Evolutionary conservation across 257 asterid genomes (phyloP).

Genomic region (Scutellaria barbata): DNA sequence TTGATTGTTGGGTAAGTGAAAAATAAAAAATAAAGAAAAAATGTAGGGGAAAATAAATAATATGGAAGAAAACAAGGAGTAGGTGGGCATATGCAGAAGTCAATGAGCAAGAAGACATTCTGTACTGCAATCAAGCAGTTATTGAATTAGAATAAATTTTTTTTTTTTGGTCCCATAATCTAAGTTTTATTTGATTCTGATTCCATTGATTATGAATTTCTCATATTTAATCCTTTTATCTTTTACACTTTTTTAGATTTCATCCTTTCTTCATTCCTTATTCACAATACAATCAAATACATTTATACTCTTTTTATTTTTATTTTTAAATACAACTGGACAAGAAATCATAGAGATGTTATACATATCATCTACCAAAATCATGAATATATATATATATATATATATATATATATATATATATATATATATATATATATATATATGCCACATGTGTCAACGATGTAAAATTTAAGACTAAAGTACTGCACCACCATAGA

Average conservation of each 20-base stretch:
- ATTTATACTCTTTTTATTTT: too few species aligned
- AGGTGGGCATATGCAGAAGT: conserved; percentile 27
- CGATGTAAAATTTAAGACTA: too few species aligned
- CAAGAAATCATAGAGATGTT: too few species aligned
- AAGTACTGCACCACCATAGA: too few species aligned
- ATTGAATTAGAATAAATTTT: background rate
- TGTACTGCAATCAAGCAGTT: conserved; percentile 22
- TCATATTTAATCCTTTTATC: background rate
- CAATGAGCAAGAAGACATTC: conserved; percentile 27
- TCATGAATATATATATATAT: too few species aligned
- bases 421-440: too few species aligned
- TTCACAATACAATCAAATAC: too few species aligned
- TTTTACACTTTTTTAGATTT: background rate
- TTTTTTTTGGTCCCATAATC: background rate
- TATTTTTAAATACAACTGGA: too few species aligned
- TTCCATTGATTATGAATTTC: conserved; percentile 2
- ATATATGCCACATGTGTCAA: too few species aligned
- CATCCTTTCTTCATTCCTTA: background rate
- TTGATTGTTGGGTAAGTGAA: conserved; percentile 17
- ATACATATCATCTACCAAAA: too few species aligned
- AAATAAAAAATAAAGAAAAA: background rate
- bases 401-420: too few species aligned
- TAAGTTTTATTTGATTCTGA: background rate
- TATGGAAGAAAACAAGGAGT: conserved; percentile 15
- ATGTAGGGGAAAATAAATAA: conserved; percentile 1